A percentile compares a stretch with the other conserved stretches of the same genome.
Conservation (phyloP, 768 basidiomycete genomes). For the Mycena latifolia region DNA sequence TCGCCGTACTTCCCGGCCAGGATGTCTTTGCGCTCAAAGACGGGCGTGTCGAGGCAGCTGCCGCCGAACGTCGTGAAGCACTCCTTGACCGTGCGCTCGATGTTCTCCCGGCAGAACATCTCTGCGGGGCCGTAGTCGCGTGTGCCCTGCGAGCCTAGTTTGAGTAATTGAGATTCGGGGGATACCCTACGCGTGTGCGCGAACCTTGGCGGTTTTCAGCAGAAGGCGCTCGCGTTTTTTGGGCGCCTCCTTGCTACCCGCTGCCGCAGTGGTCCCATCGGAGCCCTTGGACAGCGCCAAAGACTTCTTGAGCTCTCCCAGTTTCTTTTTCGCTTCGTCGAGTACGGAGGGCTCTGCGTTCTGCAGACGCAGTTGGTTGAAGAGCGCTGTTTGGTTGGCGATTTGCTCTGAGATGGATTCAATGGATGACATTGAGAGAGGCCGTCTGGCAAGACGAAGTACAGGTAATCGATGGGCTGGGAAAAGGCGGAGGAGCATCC, state of each 20-base stretch:
- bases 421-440: slow-evolving; percentile 46
- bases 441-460: slow-evolving; percentile 31
- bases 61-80: slow-evolving; percentile 93
- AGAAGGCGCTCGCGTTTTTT: slow-evolving; percentile 80
- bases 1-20: slow-evolving; percentile 98
- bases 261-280: slow-evolving; percentile 41
- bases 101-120: slow-evolving; percentile 91
- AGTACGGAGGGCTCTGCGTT: slow-evolving; percentile 63
- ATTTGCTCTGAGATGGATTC: slow-evolving; percentile 60
- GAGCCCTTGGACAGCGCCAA: slow-evolving; percentile 58
- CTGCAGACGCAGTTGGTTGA: slow-evolving; percentile 72
- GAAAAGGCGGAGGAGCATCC: slow-evolving; percentile 36
- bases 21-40: slow-evolving; percentile 98
- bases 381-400: slow-evolving; percentile 63
- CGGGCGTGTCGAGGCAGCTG: slow-evolving; percentile 95
- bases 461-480: slow-evolving; percentile 51
- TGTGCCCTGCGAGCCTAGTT: slow-evolving; percentile 76
- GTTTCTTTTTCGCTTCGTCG: slow-evolving; percentile 75
- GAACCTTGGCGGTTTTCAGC: slow-evolving; percentile 95
- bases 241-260: slow-evolving; percentile 54
- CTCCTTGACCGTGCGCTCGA: slow-evolving; percentile 89
- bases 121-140: slow-evolving; percentile 94
- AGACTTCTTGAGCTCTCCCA: slow-evolving; percentile 76
- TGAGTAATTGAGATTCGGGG: slow-evolving; percentile 29
- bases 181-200: slow-evolving; percentile 36